Base-by-base conservation (phyloP, 768 basidiomycete species). In the Krasilnikovozyma curviuscula region DNA sequence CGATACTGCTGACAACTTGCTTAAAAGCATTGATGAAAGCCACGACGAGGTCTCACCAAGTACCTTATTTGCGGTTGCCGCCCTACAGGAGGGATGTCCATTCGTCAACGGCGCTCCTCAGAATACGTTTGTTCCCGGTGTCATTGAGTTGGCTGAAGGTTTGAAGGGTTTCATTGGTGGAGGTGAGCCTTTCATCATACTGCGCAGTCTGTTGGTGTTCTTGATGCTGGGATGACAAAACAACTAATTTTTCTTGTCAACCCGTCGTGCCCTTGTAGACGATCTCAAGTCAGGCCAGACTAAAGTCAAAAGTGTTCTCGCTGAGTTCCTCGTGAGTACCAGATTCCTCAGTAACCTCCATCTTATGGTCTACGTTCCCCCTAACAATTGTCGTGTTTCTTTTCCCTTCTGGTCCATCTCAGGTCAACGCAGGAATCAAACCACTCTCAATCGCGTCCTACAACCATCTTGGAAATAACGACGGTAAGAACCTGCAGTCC, bases 261-360 rank as follows among this genome's bases (percentile, higher is more conserved):
- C n/a, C n/a, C n/a, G n/a, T n/a, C n/a, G n/a, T n/a, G n/a, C n/a
- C n/a, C n/a, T n/a, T n/a, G n/a, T n/a, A n/a, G n/a, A n/a, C 25
- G 44, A 18, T 27, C 30, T 19, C 38, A 3, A 8, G n/a, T 2
- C 27, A 24, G 45, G 46, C 37, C 41, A 45, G 23, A 57, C 59
- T 35, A 86, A 88, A 68, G 78, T 95, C 68, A 95, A 98, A 73
- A 81, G 78, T 25, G 91, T 95, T 46, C 72, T 97, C 46, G 88
- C 88, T 46, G 91, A 98, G 71, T 97, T 93, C 76, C 76, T 97
- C 56, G 91, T 95, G 63, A 93, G 89, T 51, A 95, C 95, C 73
- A 93, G 93, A 19, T 18, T 23, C 18, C 18, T n/a, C 12, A 34
- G 33, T 34, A 12, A 5, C 25, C 28, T 16, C 31, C 24, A 18